A percentile compares a stretch with the other conserved stretches of the same genome.
Evolutionary conservation across 495 filamentous ascomycete genomes (phyloP).

Genomic region (Penicillium goetzii): DNA sequence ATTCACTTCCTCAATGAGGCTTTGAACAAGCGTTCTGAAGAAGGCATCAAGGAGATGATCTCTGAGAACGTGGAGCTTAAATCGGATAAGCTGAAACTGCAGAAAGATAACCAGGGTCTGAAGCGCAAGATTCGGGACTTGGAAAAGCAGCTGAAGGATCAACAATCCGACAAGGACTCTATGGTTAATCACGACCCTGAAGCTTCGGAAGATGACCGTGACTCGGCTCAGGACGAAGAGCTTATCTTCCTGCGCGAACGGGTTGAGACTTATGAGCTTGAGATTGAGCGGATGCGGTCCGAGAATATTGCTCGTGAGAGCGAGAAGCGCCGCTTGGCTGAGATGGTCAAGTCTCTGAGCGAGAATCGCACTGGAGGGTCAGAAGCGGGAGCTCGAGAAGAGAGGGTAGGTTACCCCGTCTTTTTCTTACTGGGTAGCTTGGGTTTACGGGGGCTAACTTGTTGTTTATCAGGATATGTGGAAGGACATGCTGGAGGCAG

Average conservation of each 20-base stretch:
- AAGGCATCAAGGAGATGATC: constrained; percentile 96
- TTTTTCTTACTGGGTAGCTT: background rate
- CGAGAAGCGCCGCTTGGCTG: constrained; percentile 80
- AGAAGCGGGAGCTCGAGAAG: constrained; percentile 77
- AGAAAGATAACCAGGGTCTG: constrained; percentile 84
- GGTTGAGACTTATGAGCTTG: constrained; percentile 77
- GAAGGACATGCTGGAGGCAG: constrained; percentile 94
- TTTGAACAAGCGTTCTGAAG: constrained; percentile 89
- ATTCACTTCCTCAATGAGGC: constrained; percentile 96
- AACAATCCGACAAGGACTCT: constrained; percentile 60
- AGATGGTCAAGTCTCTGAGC: constrained; percentile 73
- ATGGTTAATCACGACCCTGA: constrained; percentile 63
- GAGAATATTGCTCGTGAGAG: constrained; percentile 75
- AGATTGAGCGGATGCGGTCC: constrained; percentile 78
- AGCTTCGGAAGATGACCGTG: constrained; percentile 61
- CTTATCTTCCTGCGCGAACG: constrained; percentile 79
- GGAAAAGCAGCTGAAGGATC: constrained; percentile 79
- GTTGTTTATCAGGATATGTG: constrained; percentile 66
- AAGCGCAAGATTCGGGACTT: constrained; percentile 79
- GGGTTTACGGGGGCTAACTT: constrained; percentile 3
- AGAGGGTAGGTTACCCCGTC: constrained; percentile 55
- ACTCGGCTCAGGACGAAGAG: constrained; percentile 71
- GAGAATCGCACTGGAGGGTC: constrained; percentile 65
- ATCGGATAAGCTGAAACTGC: constrained; percentile 81
- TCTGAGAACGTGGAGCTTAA: constrained; percentile 95